Base-by-base conservation (phyloP, 2,329 filamentous ascomycete species). In the Nigrospora osmanthi region DNA sequence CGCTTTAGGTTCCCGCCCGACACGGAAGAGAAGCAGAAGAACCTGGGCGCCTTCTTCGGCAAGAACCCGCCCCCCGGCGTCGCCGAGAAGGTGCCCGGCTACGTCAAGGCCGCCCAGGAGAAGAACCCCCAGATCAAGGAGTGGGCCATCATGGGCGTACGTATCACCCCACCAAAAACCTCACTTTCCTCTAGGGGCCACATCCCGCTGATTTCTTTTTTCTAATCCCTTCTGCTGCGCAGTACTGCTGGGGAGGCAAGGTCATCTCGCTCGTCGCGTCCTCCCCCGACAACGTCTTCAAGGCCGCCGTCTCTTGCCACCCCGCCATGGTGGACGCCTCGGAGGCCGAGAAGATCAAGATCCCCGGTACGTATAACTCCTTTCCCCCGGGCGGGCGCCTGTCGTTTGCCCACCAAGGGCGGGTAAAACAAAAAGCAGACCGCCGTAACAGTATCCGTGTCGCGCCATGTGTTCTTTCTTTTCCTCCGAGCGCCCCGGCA, bases 201-300 rank as follows among this genome's bases (percentile, higher is more conserved):
- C 45, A 49, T 3, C 44, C 49, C 39, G 32, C 45, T 47, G 33
- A 51, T 15, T 53, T 9, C 11, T 33, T n/a, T 2, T 15, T 45
- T n/a, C n/a, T n/a, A n/a, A n/a, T n/a, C n/a, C n/a, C 19, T 23
- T 23, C 6, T 4, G 19, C 19, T 38, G 32, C 44, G n/a, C 46
- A 76, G 63, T 77, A 75, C 62, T 87, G 84, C 69, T 87, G 81
- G 82, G 83, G 83, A 51, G 83, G 81, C 53, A 87, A 87, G 67
- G 76, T 85, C 10, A 72, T 74, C 16, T 68, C 73, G 13, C 68
- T 81, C 35, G 60, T 65, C 35, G 65, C 70, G 28, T 76, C 77
- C 23, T 66, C 68, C 11, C 60, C 67, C 35, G 66, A 65, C 35
- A 82, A 74, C 58, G 70, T 69, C 35, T 87, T 86, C 60, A 69